These are phyloP conservation scores for Plasmodium fragile DNA, from an alignment of 169 alveolate genomes.

Conservation along the genomic window DNA sequence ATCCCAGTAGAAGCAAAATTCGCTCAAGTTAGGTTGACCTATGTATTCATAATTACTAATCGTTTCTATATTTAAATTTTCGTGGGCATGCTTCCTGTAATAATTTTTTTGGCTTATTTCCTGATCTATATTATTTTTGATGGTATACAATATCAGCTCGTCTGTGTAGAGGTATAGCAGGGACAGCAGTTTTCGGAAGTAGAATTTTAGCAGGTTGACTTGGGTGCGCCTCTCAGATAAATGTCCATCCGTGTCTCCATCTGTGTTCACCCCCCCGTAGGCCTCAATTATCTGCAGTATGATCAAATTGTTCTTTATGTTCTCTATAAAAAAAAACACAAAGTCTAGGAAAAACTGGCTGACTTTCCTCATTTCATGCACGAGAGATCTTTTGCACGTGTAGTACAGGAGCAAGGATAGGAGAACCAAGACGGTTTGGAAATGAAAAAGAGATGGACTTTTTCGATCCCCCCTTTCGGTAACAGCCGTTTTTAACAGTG, in stretches of 20 bases:
- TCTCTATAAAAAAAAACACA: conserved; percentile 72
- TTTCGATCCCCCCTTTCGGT: background rate
- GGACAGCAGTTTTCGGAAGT: conserved; percentile 64
- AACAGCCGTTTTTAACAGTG: conserved; percentile 10
- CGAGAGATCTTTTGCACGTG: conserved; percentile 29
- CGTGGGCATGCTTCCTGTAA: conserved; percentile 36
- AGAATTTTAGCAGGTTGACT: conserved; percentile 27
- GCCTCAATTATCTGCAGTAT: conserved; percentile 68
- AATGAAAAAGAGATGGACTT: background rate
- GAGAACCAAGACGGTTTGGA: conserved; percentile 34
- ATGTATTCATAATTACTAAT: conserved; percentile 46
- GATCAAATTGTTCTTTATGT: conserved; percentile 73
- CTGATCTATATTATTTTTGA: conserved; percentile 40
- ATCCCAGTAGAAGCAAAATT: conserved; percentile 75
- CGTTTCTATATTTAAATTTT: conserved; percentile 17
- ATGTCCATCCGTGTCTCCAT: no score
- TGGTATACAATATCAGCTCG: conserved; percentile 66
- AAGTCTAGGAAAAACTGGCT: conserved; percentile 68
- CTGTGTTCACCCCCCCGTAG: background rate
- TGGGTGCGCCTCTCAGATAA: background rate
- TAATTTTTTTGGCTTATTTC: conserved; percentile 49
- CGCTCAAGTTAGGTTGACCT: conserved; percentile 20
- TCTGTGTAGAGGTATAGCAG: conserved; percentile 64
- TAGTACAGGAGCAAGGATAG: conserved; percentile 27
- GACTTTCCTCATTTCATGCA: conserved; percentile 68